Evolutionary conservation across 805 yeast genomes (phyloP), one percentile per base, ranked within the genome.

Genomic region (Candida ortonii): DNA sequence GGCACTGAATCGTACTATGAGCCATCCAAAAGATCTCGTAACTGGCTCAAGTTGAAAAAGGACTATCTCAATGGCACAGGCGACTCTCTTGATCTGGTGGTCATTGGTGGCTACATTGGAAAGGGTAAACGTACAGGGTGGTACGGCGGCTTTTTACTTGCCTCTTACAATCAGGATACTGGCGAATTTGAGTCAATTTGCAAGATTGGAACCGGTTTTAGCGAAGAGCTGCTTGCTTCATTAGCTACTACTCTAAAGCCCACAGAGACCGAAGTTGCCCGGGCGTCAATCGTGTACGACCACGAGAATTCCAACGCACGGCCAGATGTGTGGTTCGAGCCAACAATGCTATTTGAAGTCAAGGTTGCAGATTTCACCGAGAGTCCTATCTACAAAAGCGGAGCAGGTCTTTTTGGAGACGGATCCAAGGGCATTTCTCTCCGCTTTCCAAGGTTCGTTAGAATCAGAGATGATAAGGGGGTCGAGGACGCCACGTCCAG

Each of bases 301-400:
- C 60, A 68, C 2, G 64, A 59, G 11, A 70, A 72, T 36, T 61
- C 84, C 1, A 76, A 75, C 47, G 85, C 89, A 4, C 71, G 67
- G 29, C 97, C 97, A 0, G 96, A 89, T 54, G 87, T 89, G 6
- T 89, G 97, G 97, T 84, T 89, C 52, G 95, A 89, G 52, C 96
- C 97, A 6, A 70, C 81, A 1, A 60, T 69, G 16, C 70, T 89
- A 6, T 87, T 93, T 65, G 97, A 89, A 61, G 95, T 89, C 1
- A 66, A 85, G 39, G 84, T 95, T 1, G 97, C 97, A 0, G 97
- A 89, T 61, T 68, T 89, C 33, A 84, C 95, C 0, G 69, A 87
- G 38, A 82, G 94, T 33, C 97, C 97, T 0, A 68, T 86, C 5
- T 89, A 89, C 59, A 86, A 86, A 52, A 94, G 96, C 0, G 96